phyloP scores from a whole-genome alignment of 2,329 filamentous ascomycete genomes.

The Plectosphaerella plurivora region DNA sequence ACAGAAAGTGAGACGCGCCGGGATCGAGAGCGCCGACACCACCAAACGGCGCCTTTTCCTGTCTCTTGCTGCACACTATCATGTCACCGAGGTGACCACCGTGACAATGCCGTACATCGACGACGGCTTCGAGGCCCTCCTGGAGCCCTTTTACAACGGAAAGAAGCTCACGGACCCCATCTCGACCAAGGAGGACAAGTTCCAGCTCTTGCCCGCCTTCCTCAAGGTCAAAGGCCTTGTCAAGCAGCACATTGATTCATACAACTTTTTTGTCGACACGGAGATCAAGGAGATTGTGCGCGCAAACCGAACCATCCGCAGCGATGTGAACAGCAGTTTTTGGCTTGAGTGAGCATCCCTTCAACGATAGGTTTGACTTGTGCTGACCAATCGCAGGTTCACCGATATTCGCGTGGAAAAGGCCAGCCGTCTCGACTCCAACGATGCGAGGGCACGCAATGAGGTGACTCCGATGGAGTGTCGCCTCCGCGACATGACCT shows the following conservation, averaged over 20 bases:
- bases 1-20: background rate
- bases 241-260: conserved; percentile 97
- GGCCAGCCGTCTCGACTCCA: conserved; percentile 74
- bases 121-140: conserved; percentile 61
- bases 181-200: conserved; percentile 76
- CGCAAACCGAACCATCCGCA: conserved; percentile 82
- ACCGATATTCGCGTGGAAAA: conserved; percentile 83
- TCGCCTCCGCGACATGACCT: conserved; percentile 94
- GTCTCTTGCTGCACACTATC: background rate
- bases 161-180: conserved; percentile 64
- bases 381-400: conserved; percentile 39
- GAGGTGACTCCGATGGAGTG: conserved; percentile 95
- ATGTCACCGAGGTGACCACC: conserved; percentile 10
- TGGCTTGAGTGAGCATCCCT: conserved; percentile 64
- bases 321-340: conserved; percentile 89
- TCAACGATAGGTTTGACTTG: background rate
- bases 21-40: too few relatives aligned
- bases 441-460: conserved; percentile 63
- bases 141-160: conserved; percentile 65
- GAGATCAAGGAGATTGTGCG: conserved; percentile 96
- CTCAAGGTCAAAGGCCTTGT: conserved; percentile 95
- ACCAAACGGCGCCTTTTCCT: too few relatives aligned
- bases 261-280: conserved; percentile 96
- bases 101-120: conserved; percentile 49
- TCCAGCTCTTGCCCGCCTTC: conserved; percentile 95